Percentiles rank a stretch among this genome's conserved stretches.
phyloP scores from a whole-genome alignment of 179 eudicot genomes.

The Monotropa hypopitys region DNA sequence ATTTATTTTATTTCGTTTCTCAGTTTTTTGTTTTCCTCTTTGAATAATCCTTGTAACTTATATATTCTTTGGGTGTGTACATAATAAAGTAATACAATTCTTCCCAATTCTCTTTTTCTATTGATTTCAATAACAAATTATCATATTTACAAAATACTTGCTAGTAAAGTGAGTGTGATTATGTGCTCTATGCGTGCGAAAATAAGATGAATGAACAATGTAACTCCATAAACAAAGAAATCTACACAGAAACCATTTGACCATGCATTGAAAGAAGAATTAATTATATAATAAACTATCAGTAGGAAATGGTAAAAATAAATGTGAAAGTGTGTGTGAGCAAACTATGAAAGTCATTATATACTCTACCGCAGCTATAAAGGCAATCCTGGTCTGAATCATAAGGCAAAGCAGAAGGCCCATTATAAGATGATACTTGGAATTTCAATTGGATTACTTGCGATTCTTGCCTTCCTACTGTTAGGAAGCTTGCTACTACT shows the following conservation, averaged over 20 bases:
- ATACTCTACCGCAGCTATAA: constrained; percentile 41
- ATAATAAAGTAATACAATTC: too few relatives aligned
- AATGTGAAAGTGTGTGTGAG: too few relatives aligned
- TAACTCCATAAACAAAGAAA: not conserved
- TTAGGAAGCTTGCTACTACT: constrained; percentile 33
- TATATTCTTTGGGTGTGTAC: too few relatives aligned
- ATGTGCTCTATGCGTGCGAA: not conserved
- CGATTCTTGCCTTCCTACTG: constrained; percentile 31
- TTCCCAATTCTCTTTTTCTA: too few relatives aligned
- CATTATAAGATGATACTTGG: constrained; percentile 35
- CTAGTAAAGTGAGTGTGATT: not conserved
- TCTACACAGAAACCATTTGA: not conserved
- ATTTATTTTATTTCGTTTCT: too few relatives aligned
- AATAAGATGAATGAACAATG: not conserved
- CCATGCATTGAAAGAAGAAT: not conserved
- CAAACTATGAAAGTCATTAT: not conserved
- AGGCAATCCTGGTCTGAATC: constrained; percentile 60
- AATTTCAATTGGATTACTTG: constrained; percentile 40
- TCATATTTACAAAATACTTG: not conserved
- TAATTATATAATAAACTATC: not conserved
- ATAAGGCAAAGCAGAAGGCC: constrained; percentile 20
- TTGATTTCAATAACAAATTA: not conserved
- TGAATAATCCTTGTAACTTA: too few relatives aligned
- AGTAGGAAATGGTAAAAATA: not conserved
- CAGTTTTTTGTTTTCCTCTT: too few relatives aligned